Evolutionary conservation across 352 stramenopile species (phyloP).

Genomic region (Pythium graminicola): DNA sequence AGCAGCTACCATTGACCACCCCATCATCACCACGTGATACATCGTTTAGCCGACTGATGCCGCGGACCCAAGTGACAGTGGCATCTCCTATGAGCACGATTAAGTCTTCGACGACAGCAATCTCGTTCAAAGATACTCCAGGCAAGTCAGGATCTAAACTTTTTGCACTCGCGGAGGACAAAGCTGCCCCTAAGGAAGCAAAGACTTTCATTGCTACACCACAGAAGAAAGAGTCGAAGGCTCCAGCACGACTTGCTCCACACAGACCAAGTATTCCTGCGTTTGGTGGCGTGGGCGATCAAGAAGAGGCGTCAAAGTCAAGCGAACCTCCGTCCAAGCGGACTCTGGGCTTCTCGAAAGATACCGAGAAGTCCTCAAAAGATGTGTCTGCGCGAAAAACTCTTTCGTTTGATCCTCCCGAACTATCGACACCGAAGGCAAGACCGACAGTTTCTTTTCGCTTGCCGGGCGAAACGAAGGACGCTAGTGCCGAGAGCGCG

Average conservation of each 20-base stretch:
- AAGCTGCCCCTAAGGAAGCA: constrained; percentile 38
- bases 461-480: constrained; percentile 9
- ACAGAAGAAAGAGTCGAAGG: constrained; percentile 27
- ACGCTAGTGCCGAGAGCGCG: neutral
- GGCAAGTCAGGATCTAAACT: constrained; percentile 54
- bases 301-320: neutral
- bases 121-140: constrained; percentile 53
- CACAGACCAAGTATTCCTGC: constrained; percentile 38
- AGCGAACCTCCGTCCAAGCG: constrained; percentile 12
- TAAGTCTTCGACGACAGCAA: constrained; percentile 32
- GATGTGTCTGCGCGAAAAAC: constrained; percentile 8
- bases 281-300: constrained; percentile 1
- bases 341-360: neutral
- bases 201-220: constrained; percentile 45
- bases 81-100: constrained; percentile 52
- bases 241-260: constrained; percentile 29
- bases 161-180: constrained; percentile 53
- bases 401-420: constrained; percentile 18
- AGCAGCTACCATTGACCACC: constrained; percentile 15
- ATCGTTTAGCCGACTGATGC: constrained; percentile 66
- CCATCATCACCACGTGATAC: constrained; percentile 35
- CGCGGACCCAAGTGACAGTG: constrained; percentile 54
- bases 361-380: constrained; percentile 2
- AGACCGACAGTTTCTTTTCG: constrained; percentile 16
- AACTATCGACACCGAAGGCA: constrained; percentile 8